Evolutionary conservation across 495 filamentous ascomycete genomes (phyloP), one percentile per base, ranked within the genome.

Genomic region (Physcia stellaris): DNA sequence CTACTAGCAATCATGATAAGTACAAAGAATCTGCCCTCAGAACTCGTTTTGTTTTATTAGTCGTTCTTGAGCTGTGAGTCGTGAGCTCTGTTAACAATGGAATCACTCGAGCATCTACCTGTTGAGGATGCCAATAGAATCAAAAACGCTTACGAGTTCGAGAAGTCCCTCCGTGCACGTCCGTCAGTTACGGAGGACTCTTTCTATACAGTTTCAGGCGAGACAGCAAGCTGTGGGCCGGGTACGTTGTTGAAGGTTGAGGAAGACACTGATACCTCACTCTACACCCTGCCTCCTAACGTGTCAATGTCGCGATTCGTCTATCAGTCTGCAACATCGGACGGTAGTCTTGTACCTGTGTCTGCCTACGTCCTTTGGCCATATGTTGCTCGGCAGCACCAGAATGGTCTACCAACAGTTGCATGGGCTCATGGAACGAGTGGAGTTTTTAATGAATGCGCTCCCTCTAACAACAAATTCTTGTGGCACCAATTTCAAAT

Each of bases 301-400:
- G 53, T 54, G 2, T 51, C 58, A 5, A 37, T 64, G 10, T 67
- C 61, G 15, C 58, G 61, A 15, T 52, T 70, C 47, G 32, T 68
- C 2, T 73, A 67, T 46, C 54, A 58, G 12, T 60, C 60, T 9
- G 43, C 47, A 11, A 56, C 48, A 27, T 37, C 62, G 26, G 61
- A 66, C 36, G 65, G 66, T 18, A 57, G 55, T 13, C 24, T 50
- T 0, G 45, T 70, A 10, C 67, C 68, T 0, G 56, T 56, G 1
- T 65, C 68, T 0, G 67, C 54, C 3, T 69, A 54, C 44, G 49
- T 71, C 28, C 62, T 67, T 11, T 65, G 62, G 58, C 68, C 67
- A 0, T 67, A 57, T 46, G 35, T 39, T 7, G 54, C 61, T 7
- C 45, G 44, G 15, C 13, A 7, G 12, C 24, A 15, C 28, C 30